A percentile compares a stretch with the other conserved stretches of the same genome.
phyloP scores from a whole-genome alignment of 2,329 filamentous ascomycete genomes.

The Coniochaeta hoffmannii region DNA sequence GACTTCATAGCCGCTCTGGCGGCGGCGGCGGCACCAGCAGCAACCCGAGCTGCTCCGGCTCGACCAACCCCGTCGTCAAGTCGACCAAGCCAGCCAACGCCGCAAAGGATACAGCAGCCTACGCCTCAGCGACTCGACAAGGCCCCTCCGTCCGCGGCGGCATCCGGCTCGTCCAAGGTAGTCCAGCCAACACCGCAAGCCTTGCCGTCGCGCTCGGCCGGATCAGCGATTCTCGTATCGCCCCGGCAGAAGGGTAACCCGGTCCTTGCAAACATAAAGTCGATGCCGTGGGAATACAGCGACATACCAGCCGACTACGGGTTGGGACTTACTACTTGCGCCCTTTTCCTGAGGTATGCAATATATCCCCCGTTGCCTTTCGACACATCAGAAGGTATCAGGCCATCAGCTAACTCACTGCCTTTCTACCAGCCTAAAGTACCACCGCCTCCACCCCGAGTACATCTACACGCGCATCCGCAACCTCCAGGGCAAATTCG shows the following conservation, averaged over 20 bases:
- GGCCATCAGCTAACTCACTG: too few relatives aligned
- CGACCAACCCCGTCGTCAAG: slow-evolving; percentile 15
- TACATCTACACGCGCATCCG: slow-evolving; percentile 95
- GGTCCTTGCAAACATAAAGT: slow-evolving; percentile 73
- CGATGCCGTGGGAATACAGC: slow-evolving; percentile 90
- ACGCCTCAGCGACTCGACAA: slow-evolving; percentile 50
- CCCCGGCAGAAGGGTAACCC: slow-evolving; percentile 93
- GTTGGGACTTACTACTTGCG: slow-evolving; percentile 79
- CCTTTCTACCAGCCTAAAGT: slow-evolving; percentile 63
- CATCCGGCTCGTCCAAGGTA: slow-evolving; percentile 46
- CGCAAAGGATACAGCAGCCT: slow-evolving; percentile 38
- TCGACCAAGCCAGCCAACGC: slow-evolving; percentile 30
- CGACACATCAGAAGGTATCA: background rate
- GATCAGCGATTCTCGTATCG: slow-evolving; percentile 81
- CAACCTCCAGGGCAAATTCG: slow-evolving; percentile 76
- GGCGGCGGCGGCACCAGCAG: slow-evolving; percentile 34
- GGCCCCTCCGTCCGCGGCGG: slow-evolving; percentile 30
- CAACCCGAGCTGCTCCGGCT: slow-evolving; percentile 13
- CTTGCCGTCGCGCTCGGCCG: slow-evolving; percentile 56
- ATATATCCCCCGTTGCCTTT: background rate
- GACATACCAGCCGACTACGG: slow-evolving; percentile 96
- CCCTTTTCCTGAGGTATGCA: slow-evolving; percentile 69
- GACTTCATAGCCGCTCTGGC: slow-evolving; percentile 50
- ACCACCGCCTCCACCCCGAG: slow-evolving; percentile 93
- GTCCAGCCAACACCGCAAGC: slow-evolving; percentile 86